Percentiles rank a stretch among this genome's conserved stretches.
These are phyloP conservation scores for Claviceps quebecensis DNA, from an alignment of 2,329 filamentous ascomycete genomes.

Conservation along the genomic window DNA sequence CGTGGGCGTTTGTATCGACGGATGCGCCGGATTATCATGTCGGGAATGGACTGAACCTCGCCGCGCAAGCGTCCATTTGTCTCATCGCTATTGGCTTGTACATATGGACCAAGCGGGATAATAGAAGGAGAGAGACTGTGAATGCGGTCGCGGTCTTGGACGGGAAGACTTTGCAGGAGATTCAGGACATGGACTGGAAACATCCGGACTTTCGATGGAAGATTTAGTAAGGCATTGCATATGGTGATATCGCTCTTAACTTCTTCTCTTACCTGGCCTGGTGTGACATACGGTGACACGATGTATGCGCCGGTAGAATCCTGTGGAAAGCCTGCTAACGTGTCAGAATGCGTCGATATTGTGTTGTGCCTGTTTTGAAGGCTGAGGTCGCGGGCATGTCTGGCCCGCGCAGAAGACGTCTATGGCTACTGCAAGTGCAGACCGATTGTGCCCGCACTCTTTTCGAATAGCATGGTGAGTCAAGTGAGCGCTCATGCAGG, in stretches of 20 bases:
- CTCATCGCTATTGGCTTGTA: constrained; percentile 34
- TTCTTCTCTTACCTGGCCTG: too few relatives aligned
- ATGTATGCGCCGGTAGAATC: neutral
- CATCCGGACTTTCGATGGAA: constrained; percentile 54
- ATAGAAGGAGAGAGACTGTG: constrained; percentile 40
- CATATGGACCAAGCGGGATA: constrained; percentile 50
- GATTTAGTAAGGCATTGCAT: neutral
- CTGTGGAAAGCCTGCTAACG: neutral
- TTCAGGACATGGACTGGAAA: constrained; percentile 51
- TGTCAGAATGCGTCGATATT: too few relatives aligned
- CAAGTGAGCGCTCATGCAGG: too few relatives aligned
- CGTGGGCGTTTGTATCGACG: constrained; percentile 48
- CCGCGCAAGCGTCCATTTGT: constrained; percentile 41
- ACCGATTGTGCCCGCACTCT: too few relatives aligned
- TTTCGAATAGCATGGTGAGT: too few relatives aligned
- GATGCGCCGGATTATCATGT: constrained; percentile 54
- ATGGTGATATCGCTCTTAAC: too few relatives aligned
- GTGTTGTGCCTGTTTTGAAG: too few relatives aligned
- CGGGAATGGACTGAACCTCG: constrained; percentile 58
- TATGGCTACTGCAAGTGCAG: too few relatives aligned
- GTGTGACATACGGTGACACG: too few relatives aligned
- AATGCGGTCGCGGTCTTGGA: constrained; percentile 43
- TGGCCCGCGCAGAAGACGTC: too few relatives aligned
- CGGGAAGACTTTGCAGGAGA: constrained; percentile 36
- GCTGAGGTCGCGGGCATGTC: too few relatives aligned